phyloP scores from a whole-genome alignment of 2,329 filamentous ascomycete species.

The Fusarium albidum region DNA sequence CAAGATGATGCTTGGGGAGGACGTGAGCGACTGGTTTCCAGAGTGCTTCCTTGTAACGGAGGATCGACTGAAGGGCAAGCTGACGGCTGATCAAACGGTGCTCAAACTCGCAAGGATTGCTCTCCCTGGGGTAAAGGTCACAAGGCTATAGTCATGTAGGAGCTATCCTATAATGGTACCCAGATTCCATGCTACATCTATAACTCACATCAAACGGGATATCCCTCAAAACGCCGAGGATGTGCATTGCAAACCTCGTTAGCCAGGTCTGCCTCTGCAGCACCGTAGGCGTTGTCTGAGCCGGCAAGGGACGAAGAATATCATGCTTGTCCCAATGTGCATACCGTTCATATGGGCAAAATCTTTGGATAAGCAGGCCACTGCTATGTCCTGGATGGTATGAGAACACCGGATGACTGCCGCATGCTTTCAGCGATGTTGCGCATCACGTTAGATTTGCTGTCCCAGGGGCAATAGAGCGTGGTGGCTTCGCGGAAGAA shows the following conservation, averaged over 20 bases:
- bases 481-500: constrained; percentile 36
- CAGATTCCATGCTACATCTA: constrained; percentile 19
- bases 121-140: background rate
- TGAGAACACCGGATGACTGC: constrained; percentile 31
- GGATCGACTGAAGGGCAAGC: background rate
- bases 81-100: constrained; percentile 13
- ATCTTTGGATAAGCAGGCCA: constrained; percentile 30
- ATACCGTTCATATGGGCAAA: constrained; percentile 30
- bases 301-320: constrained; percentile 3
- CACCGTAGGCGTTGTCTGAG: constrained; percentile 1
- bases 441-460: constrained; percentile 32
- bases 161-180: constrained; percentile 27
- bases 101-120: constrained; percentile 11
- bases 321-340: constrained; percentile 18
- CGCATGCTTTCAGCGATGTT: constrained; percentile 31
- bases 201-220: constrained; percentile 15
- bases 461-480: constrained; percentile 34
- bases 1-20: constrained; percentile 36
- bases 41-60: constrained; percentile 17
- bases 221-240: constrained; percentile 20
- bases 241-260: constrained; percentile 27
- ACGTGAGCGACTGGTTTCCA: constrained; percentile 35
- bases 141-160: background rate
- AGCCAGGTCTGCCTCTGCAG: constrained; percentile 28
- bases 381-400: constrained; percentile 37